Percentiles rank a stretch among this genome's conserved stretches.
Evolutionary conservation across 805 yeast genomes (phyloP).

Genomic region (Dipodascopsis uninucleata): DNA sequence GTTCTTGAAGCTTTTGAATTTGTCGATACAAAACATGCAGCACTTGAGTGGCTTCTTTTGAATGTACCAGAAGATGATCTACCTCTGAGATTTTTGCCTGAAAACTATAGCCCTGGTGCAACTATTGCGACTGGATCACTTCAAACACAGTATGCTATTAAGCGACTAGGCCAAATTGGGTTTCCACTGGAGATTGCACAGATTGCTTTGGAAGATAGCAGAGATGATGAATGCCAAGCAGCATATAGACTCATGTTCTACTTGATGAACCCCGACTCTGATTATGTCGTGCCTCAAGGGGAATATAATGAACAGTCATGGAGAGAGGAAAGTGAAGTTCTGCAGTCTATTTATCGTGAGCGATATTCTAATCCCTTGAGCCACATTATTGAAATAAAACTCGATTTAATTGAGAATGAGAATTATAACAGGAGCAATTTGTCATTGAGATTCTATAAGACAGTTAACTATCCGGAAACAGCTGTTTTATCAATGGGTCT

Average conservation of each 20-base stretch:
- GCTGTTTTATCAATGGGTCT: conserved; percentile 20
- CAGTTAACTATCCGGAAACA: conserved; percentile 26
- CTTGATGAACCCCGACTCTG: conserved; percentile 11
- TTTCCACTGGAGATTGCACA: conserved; percentile 62
- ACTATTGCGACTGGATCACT: conserved; percentile 43
- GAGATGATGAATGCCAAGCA: conserved; percentile 30
- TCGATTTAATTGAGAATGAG: conserved; percentile 8
- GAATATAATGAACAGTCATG: conserved; percentile 47
- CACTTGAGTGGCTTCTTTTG: conserved; percentile 73
- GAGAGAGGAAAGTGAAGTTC: conserved; percentile 71
- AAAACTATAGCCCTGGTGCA: conserved; percentile 33
- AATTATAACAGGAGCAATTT: conserved; percentile 15
- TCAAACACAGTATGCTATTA: conserved; percentile 54
- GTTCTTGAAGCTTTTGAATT: conserved; percentile 67
- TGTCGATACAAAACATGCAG: conserved; percentile 44
- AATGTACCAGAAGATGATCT: conserved; percentile 94
- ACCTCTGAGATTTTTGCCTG: conserved; percentile 47
- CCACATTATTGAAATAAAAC: conserved; percentile 20
- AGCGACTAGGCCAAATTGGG: conserved; percentile 63
- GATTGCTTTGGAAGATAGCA: conserved; percentile 43
- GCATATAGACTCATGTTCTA: conserved; percentile 16
- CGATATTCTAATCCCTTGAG: conserved; percentile 26
- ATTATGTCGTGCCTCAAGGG: conserved; percentile 5
- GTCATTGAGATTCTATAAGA: conserved; percentile 18
- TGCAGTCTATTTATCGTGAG: conserved; percentile 58